Evolutionary conservation across 1,139 yeast species (phyloP), one percentile per base, ranked within the genome.

Genomic region (Komagataea norvegica): DNA sequence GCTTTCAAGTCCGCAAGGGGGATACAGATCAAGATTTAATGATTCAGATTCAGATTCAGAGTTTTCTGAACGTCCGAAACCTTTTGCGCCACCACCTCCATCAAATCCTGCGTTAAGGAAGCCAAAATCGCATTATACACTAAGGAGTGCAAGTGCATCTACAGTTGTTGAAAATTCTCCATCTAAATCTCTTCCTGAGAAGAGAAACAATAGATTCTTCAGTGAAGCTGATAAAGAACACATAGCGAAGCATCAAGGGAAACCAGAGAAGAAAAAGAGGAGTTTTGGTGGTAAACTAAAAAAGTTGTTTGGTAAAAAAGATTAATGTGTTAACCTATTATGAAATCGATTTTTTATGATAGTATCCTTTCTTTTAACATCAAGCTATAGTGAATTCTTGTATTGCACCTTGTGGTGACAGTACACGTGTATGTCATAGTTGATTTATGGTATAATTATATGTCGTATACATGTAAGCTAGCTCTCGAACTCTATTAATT

Each of bases 21-120:
- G 29, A 6, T 40, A 55, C 47, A 62, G 51, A 38, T 77, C 85
- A 1, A 64, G 84, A 47, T 70, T 76, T 42, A 64, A 62, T 6
- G 83, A 78, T 53, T 76, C 83, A 8, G 80, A 76, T 53, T 75
- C 82, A 7, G 81, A 76, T 33, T 60, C 60, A 6, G 73, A 68
- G 26, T 46, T 34, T 13, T 50, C 50, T 8, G 14, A 31, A 16
- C 18, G 23, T 17, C 15, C 28, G 52, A 48, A 6, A 25, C 40
- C 10, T 16, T 33, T 30, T 16, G 41, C 37, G 29, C 47, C 53
- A 29, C 47, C 53, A 32, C 55, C 46, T 17, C 49, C 47, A 27
- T 30, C 19, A 32, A 46, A 23, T 23, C 44, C 44, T 27, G n/a
- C 41, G 8, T 38, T 51, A 22, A 44, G 51, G 31, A 50, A 54